phyloP scores from a whole-genome alignment of 2,329 filamentous ascomycete genomes.

The Tolypocladium cylindrosporum region DNA sequence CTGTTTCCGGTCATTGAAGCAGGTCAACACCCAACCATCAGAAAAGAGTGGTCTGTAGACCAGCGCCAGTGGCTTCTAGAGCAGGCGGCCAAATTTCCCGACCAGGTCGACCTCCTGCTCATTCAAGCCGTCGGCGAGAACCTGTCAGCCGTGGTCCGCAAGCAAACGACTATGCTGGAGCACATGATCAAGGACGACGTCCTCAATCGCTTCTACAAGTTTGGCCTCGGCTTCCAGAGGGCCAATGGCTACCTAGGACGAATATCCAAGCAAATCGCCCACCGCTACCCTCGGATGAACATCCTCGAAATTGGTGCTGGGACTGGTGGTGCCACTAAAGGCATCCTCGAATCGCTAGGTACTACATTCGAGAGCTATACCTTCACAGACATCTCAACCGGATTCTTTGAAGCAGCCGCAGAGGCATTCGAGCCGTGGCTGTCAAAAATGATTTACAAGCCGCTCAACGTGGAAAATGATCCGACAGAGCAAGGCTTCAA shows the following conservation, averaged over 20 bases:
- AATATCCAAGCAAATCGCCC: slow-evolving; percentile 17
- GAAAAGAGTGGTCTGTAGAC: background rate
- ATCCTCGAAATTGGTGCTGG: slow-evolving; percentile 33
- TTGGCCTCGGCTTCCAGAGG: slow-evolving; percentile 2
- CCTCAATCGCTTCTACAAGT: slow-evolving; percentile 20
- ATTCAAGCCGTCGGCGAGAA: background rate
- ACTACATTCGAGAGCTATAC: slow-evolving; percentile 24
- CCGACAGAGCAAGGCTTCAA: slow-evolving; percentile 20
- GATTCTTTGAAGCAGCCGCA: slow-evolving; percentile 27
- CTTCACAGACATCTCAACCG: slow-evolving; percentile 32
- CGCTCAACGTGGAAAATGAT: slow-evolving; percentile 15
- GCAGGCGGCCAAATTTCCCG: background rate
- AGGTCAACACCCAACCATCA: background rate
- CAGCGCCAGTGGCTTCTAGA: background rate
- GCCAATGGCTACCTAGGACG: slow-evolving; percentile 7
- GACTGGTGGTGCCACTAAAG: slow-evolving; percentile 28
- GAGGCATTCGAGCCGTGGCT: slow-evolving; percentile 15
- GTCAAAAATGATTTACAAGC: slow-evolving; percentile 10
- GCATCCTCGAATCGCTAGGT: slow-evolving; percentile 21
- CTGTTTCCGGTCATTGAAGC: background rate
- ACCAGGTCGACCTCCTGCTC: slow-evolving; percentile 16
- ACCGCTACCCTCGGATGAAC: slow-evolving; percentile 29
- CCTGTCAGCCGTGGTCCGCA: background rate
- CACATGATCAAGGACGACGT: slow-evolving; percentile 20
- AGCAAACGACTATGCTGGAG: slow-evolving; percentile 9